Percentiles rank a stretch among this genome's conserved stretches.
phyloP scores from a whole-genome alignment of 2,329 filamentous ascomycete species.

The Pseudocercospora pini-densiflorae region DNA sequence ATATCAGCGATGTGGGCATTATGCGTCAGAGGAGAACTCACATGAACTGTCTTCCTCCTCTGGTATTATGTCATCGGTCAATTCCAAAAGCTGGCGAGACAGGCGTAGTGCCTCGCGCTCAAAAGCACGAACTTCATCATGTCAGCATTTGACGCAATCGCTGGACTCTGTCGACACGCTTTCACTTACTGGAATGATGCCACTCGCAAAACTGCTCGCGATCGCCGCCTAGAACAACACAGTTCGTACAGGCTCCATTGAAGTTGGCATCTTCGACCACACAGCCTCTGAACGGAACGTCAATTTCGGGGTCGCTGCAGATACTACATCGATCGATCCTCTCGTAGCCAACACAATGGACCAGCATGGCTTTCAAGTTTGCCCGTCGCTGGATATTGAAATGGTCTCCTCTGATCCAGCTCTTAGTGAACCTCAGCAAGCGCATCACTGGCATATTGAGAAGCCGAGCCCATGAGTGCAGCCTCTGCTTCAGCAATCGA shows the following conservation, averaged over 20 bases:
- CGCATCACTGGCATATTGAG: constrained; percentile 7
- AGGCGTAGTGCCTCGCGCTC: too few species aligned
- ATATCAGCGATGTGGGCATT: background rate
- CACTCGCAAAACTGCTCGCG: background rate
- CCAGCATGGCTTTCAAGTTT: constrained; percentile 6
- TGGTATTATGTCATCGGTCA: too few species aligned
- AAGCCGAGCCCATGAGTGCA: background rate
- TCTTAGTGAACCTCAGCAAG: background rate
- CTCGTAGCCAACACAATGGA: constrained; percentile 7
- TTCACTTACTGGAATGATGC: background rate
- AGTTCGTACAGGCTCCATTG: background rate
- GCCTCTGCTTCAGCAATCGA: background rate
- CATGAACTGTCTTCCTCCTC: too few species aligned
- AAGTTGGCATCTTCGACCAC: background rate
- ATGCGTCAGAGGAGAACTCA: too few species aligned
- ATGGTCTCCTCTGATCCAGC: background rate
- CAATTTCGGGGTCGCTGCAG: background rate
- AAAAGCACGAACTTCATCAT: background rate
- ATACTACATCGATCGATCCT: background rate
- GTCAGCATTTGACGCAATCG: too few species aligned
- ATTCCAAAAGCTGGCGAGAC: too few species aligned
- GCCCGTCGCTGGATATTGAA: background rate
- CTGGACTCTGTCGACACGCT: background rate
- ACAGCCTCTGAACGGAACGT: background rate
- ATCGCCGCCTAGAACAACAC: background rate